Evolutionary conservation across 129 eudicot genomes (phyloP), one percentile per base, ranked within the genome.

Genomic region (Calendula officinalis): DNA sequence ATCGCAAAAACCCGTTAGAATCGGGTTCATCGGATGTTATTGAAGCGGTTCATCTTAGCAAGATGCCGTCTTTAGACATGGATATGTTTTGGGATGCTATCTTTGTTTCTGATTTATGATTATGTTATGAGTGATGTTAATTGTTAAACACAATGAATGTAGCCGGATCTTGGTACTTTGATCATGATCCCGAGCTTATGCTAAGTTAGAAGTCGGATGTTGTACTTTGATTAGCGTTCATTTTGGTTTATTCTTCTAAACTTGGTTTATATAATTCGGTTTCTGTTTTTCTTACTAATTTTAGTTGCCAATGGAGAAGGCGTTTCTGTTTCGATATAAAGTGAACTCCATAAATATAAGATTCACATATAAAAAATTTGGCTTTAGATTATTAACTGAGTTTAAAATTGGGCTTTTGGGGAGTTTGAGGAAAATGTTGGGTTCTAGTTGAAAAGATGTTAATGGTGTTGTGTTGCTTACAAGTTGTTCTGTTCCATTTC

Each of bases 41-140:
- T 67, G 90, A 86, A 55, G 81, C 36, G 12, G 86, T 86, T 55
- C 91, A 89, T 68, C 77, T 89, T 14, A 85, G 95, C 74, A 89
- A 86, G 68, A 76, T 89, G 84, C 97, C 97, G 4, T 89, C 97
- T 46, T 68, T 89, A 76, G 97, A 89, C 55, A 89, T 89, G 90
- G 95, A 89, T 52, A 68, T 77, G 74, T 85, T 89, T 5, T 89
- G 97, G 97, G 95, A 89, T 81, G 81, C 86, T 17, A 76, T 86
- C 37, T 71, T 85, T 30, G 82, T 73, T 17, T 69, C 82, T 12
- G 82, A 74, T 80, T 69, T 71, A 15, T 82, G 62, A 74, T 65
- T 39, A 37, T 34, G 3, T 61, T 55, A 46, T 14, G 57, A 13
- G 3, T 61, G 44, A 46, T 14, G 48, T 8, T 56, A 14, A 65